Conservation (phyloP, 2,329 filamentous ascomycete species). For the Periconia sp. region DNA sequence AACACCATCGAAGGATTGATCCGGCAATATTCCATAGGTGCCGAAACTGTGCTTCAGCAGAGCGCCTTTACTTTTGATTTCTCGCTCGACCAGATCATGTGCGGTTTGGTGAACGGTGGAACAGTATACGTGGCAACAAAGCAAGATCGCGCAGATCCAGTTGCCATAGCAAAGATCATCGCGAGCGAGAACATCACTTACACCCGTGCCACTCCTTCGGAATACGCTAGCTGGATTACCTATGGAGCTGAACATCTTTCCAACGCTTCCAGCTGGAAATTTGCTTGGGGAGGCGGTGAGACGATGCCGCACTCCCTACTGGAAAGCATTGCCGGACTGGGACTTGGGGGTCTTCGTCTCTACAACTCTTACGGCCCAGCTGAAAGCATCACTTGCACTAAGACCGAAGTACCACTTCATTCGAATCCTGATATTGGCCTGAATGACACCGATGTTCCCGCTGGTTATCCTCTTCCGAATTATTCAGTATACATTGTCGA, state of each 20-base stretch:
- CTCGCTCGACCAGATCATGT: slow-evolving; percentile 46
- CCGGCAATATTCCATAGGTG: background rate
- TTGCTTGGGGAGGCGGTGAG: slow-evolving; percentile 32
- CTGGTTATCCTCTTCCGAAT: slow-evolving; percentile 8
- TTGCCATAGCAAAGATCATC: slow-evolving; percentile 42
- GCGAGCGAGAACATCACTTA: slow-evolving; percentile 36
- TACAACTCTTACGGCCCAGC: slow-evolving; percentile 22
- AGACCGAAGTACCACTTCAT: background rate
- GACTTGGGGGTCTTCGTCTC: background rate
- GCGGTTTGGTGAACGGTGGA: slow-evolving; percentile 46
- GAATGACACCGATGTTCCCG: slow-evolving; percentile 13
- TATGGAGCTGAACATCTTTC: slow-evolving; percentile 15
- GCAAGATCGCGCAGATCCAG: slow-evolving; percentile 36
- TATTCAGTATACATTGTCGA: slow-evolving; percentile 45
- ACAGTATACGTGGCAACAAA: slow-evolving; percentile 39
- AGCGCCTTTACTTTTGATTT: slow-evolving; percentile 46
- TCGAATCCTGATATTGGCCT: slow-evolving; percentile 6
- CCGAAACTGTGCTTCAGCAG: slow-evolving; percentile 47
- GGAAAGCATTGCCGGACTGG: too few species aligned
- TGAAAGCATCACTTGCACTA: slow-evolving; percentile 8
- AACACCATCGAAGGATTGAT: slow-evolving; percentile 17
- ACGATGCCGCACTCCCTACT: background rate
- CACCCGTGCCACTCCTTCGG: slow-evolving; percentile 47
- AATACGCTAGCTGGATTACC: slow-evolving; percentile 38
- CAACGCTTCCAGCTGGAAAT: slow-evolving; percentile 23